phyloP scores from a whole-genome alignment of 1,284 basidiomycete genomes.

The Schizophyllum commune region DNA sequence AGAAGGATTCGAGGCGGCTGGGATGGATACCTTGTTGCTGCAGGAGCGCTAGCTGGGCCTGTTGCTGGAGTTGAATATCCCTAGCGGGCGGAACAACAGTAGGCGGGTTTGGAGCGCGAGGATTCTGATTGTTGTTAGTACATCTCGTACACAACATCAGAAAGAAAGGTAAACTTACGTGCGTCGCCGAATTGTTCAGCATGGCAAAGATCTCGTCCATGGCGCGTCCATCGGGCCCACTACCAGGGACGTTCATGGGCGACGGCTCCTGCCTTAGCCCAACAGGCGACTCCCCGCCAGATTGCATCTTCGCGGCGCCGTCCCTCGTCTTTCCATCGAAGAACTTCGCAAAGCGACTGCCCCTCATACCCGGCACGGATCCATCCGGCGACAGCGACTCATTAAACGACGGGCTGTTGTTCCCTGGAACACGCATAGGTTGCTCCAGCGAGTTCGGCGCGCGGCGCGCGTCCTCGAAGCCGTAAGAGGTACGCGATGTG shows the following conservation, averaged over 20 bases:
- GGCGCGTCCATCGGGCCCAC: slow-evolving; percentile 46
- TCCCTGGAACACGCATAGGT: slow-evolving; percentile 8
- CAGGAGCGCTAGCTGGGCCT: slow-evolving; percentile 23
- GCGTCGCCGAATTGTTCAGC: slow-evolving; percentile 51
- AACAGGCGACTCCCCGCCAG: not conserved
- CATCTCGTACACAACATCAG: not conserved
- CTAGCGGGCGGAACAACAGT: slow-evolving; percentile 16
- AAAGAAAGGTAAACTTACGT: slow-evolving; percentile 30
- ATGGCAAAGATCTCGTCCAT: slow-evolving; percentile 74
- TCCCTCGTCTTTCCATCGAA: slow-evolving; percentile 68
- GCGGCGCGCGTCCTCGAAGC: slow-evolving; percentile 28
- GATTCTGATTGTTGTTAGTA: not conserved
- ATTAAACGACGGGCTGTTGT: slow-evolving; percentile 7
- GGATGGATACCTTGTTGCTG: slow-evolving; percentile 36
- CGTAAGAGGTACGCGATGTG: slow-evolving; percentile 23
- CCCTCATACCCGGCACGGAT: slow-evolving; percentile 44
- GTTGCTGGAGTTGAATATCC: slow-evolving; percentile 23
- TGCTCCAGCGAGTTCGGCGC: slow-evolving; percentile 6
- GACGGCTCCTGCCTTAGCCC: not conserved
- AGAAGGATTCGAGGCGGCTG: slow-evolving; percentile 55
- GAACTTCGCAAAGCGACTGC: slow-evolving; percentile 77
- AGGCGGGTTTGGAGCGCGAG: slow-evolving; percentile 8
- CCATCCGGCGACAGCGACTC: slow-evolving; percentile 16
- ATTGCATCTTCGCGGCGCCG: slow-evolving; percentile 8
- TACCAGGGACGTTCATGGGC: not conserved